These are phyloP conservation scores for Xylaria acuta DNA, from an alignment of 495 filamentous ascomycete genomes.

Conservation along the genomic window DNA sequence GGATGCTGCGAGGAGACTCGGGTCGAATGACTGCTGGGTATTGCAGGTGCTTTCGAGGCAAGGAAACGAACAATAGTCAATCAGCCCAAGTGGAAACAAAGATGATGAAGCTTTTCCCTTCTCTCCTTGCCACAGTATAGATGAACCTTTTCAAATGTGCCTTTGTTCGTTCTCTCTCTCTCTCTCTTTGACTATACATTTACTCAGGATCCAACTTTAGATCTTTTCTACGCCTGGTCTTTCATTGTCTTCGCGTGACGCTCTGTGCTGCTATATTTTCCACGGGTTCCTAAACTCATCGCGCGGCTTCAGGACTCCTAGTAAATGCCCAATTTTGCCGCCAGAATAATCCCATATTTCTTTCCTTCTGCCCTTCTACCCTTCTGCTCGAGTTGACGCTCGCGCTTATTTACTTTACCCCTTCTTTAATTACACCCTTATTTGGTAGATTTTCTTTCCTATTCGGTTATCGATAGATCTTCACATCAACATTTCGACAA, in stretches of 20 bases:
- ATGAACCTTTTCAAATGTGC: conserved; percentile 14
- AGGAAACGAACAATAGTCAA: conserved; percentile 32
- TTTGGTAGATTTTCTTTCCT: conserved; percentile 12
- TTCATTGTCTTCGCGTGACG: conserved; percentile 37
- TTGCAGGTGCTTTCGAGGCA: conserved; percentile 20
- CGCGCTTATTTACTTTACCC: conserved; percentile 17
- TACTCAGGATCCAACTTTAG: conserved; percentile 23
- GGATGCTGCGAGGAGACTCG: conserved; percentile 23
- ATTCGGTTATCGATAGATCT: background rate
- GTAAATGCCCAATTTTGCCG: conserved; percentile 33
- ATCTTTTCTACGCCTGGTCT: conserved; percentile 25
- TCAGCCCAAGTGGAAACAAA: conserved; percentile 38
- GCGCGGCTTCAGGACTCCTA: conserved; percentile 24
- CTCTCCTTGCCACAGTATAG: conserved; percentile 26
- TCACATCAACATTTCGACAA: background rate
- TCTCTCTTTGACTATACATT: conserved; percentile 21
- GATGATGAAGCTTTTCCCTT: conserved; percentile 26
- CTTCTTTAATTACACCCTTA: conserved; percentile 17
- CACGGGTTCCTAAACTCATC: conserved; percentile 22
- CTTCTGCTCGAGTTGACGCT: conserved; percentile 25
- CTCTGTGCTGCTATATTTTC: conserved; percentile 34
- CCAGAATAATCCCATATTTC: conserved; percentile 3
- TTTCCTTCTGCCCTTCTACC: background rate
- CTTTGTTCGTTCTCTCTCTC: conserved; percentile 25
- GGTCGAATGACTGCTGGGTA: conserved; percentile 11